Percentiles rank a stretch among this genome's conserved stretches.
Conservation (phyloP, 331 rosid genomes). For the Pyrus hybrid region DNA sequence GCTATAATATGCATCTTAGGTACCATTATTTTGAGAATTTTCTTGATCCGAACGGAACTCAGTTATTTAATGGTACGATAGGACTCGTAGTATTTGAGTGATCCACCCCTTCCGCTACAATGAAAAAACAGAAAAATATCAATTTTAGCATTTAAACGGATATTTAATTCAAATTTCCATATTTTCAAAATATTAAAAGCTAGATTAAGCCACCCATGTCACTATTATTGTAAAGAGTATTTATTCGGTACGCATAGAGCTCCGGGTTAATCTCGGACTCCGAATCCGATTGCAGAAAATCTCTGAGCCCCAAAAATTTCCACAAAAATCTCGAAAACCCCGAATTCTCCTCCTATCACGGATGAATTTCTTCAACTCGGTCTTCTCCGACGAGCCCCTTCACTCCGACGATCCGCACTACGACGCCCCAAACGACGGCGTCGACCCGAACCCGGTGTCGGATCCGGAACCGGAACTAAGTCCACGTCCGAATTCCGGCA, state of each 20-base stretch:
- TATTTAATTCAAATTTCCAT: neutral
- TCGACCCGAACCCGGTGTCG: neutral
- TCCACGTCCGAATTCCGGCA: neutral
- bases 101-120: no score
- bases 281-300: neutral
- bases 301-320: neutral
- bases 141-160: neutral
- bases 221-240: neutral
- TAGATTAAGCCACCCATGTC: neutral
- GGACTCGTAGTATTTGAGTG: no score
- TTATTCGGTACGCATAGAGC: neutral
- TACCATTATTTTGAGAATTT: no score
- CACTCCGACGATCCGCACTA: conserved; percentile 2
- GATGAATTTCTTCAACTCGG: conserved; percentile 69
- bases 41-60: no score
- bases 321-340: neutral
- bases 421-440: neutral
- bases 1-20: no score
- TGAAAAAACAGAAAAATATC: no score
- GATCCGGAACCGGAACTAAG: neutral
- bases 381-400: conserved; percentile 58
- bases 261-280: neutral
- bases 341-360: neutral
- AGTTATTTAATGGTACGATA: no score
- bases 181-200: neutral